Conservation (phyloP, 805 yeast genomes). For the Candida koratica region DNA sequence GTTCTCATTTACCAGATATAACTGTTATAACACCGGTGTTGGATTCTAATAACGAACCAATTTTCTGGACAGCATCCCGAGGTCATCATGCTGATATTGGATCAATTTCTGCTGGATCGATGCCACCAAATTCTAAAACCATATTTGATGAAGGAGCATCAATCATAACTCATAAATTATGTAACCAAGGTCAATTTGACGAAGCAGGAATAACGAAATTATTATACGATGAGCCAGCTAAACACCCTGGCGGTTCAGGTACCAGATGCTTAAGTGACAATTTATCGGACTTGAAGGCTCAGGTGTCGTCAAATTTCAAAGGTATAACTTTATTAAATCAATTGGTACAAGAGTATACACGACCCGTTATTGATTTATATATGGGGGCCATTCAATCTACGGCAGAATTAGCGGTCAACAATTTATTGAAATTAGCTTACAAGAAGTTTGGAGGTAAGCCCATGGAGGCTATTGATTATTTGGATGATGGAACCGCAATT, state of each 20-base stretch:
- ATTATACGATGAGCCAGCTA: conserved; percentile 70
- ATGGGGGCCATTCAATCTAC: conserved; percentile 36
- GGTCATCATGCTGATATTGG: conserved; percentile 98
- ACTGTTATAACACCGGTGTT: conserved; percentile 88
- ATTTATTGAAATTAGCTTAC: conserved; percentile 28
- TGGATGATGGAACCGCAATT: conserved; percentile 81
- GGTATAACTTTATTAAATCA: conserved; percentile 66
- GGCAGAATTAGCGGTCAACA: conserved; percentile 33
- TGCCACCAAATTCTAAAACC: conserved; percentile 88
- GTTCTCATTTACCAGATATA: conserved; percentile 50
- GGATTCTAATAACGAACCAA: conserved; percentile 43
- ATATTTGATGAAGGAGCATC: conserved; percentile 90
- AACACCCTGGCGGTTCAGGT: conserved; percentile 84
- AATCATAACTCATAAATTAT: conserved; percentile 72
- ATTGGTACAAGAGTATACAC: conserved; percentile 60
- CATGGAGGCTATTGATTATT: conserved; percentile 55
- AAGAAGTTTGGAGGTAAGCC: conserved; percentile 37
- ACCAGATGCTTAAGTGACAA: conserved; percentile 82
- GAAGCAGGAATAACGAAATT: conserved; percentile 61
- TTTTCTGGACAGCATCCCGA: conserved; percentile 88
- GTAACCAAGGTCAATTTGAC: conserved; percentile 65
- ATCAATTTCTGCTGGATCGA: conserved; percentile 85
- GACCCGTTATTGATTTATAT: conserved; percentile 33
- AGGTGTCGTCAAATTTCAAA: conserved; percentile 79
- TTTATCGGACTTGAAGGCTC: conserved; percentile 54